Base-by-base conservation (phyloP, 2,329 filamentous ascomycete genomes). In the Sclerotinia nivalis region DNA sequence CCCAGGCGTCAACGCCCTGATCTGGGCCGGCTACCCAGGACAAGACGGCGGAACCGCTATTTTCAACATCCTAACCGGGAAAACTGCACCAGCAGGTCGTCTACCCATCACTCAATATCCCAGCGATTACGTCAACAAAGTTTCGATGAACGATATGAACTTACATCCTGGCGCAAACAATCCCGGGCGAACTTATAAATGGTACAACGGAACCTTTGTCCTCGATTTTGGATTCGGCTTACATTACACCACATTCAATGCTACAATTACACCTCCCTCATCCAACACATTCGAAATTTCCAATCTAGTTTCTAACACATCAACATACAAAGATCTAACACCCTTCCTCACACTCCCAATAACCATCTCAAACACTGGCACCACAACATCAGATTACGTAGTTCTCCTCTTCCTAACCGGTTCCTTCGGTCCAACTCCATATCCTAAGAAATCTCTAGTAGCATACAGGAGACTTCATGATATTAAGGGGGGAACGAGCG, bases 11-110 rank as follows among this genome's bases (percentile, higher is more conserved):
- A 82, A 80, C 40, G 82, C 84, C 0, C 75, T 89, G 0, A 73
- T 89, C 0, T 89, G 87, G 87, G 84, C 80, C 0, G 85, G 86
- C 0, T 89, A 87, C 69, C 87, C 87, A 0, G 87, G 87, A 1
- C 87, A 89, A 76, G 83, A 84, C 52, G 87, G 87, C 18, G 87
- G 87, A 2, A 77, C 79, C 12, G 87, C 87, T 0, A 75, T 89
- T 15, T 78, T 88, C 62, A 82, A 88, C 70, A 80, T 88, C 68
- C 74, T 89, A 45, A 84, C 81, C 12, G 87, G 87, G 2, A 79
- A 78, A 3, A 40, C 66, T 15, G 71, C 66, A 25, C 69, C 67
- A 28, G 71, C 66, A 66, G 87, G 84, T 1, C 80, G 86, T 43
- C 76, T 88, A 6, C 84, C 86, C 0, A 78, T 84, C 2, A 88